These are phyloP conservation scores for Colletotrichum sp. DNA, from an alignment of 2,329 filamentous ascomycete genomes.

Conservation along the genomic window DNA sequence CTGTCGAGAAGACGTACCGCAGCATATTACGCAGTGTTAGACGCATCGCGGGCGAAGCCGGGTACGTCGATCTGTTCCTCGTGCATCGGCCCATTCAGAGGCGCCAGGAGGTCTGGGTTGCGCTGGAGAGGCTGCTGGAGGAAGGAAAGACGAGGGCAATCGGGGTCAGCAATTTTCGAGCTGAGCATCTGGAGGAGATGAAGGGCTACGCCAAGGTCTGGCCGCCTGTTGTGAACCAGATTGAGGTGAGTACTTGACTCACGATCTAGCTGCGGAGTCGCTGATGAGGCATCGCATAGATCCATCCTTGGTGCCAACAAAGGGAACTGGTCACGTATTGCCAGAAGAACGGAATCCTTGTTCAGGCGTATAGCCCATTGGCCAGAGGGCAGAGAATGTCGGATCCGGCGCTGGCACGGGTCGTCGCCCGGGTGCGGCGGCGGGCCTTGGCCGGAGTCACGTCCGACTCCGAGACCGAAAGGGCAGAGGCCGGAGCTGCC, in stretches of 20 bases:
- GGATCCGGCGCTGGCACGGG: constrained; percentile 56
- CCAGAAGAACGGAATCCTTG: constrained; percentile 76
- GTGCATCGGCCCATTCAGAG: constrained; percentile 68
- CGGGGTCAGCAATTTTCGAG: constrained; percentile 76
- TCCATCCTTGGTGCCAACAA: constrained; percentile 74
- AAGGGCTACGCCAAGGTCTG: constrained; percentile 67
- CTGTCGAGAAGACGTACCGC: constrained; percentile 63
- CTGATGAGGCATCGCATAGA: constrained; percentile 51
- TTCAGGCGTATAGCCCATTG: constrained; percentile 46
- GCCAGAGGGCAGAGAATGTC: constrained; percentile 39
- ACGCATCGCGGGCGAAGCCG: constrained; percentile 59
- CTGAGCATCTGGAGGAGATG: constrained; percentile 72
- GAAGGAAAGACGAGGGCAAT: constrained; percentile 69
- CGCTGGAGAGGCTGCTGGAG: constrained; percentile 64
- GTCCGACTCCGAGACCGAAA: background rate
- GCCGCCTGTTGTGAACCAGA: constrained; percentile 77
- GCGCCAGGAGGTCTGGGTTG: constrained; percentile 68
- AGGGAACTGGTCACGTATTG: constrained; percentile 54
- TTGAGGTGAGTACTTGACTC: constrained; percentile 59
- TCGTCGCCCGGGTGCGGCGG: background rate
- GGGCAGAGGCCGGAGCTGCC: background rate
- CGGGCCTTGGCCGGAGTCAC: background rate
- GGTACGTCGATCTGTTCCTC: constrained; percentile 75
- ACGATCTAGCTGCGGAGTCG: background rate
- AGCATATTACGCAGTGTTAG: constrained; percentile 65